These are phyloP conservation scores for Linnemannia hyalina DNA, from an alignment of 192 early-diverging fungal genomes.

Conservation along the genomic window DNA sequence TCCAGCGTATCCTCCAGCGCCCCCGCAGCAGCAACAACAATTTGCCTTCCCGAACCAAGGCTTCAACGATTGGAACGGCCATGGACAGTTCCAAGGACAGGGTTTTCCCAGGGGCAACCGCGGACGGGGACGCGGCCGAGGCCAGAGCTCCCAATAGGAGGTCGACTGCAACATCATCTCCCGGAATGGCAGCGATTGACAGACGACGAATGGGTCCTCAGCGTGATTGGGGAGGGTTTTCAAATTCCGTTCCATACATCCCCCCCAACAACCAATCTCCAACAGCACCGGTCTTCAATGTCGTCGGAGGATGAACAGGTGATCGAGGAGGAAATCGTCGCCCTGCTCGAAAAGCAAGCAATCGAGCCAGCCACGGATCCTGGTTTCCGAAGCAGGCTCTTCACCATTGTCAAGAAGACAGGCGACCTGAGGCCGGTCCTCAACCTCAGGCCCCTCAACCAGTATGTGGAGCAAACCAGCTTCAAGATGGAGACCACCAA, in stretches of 20 bases:
- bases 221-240: no score
- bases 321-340: no score
- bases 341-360: no score
- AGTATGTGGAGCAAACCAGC: conserved; percentile 3
- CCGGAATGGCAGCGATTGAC: conserved; percentile 1
- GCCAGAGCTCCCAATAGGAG: background rate
- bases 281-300: no score
- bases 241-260: no score
- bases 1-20: background rate
- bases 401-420: conserved; percentile 49
- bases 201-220: no score
- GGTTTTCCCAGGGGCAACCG: conserved; percentile 8
- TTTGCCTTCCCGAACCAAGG: background rate
- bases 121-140: conserved; percentile 7
- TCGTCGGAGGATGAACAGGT: no score
- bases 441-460: conserved; percentile 38
- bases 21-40: background rate
- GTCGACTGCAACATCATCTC: background rate
- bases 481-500: conserved; percentile 43
- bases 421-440: conserved; percentile 37
- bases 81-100: background rate
- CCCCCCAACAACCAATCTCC: no score
- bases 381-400: conserved; percentile 15
- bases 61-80: background rate
- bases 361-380: no score